A percentile compares a stretch with the other conserved stretches of the same genome.
Conservation (phyloP, 1,284 basidiomycete genomes). For the Pseudozyma thailandica region DNA sequence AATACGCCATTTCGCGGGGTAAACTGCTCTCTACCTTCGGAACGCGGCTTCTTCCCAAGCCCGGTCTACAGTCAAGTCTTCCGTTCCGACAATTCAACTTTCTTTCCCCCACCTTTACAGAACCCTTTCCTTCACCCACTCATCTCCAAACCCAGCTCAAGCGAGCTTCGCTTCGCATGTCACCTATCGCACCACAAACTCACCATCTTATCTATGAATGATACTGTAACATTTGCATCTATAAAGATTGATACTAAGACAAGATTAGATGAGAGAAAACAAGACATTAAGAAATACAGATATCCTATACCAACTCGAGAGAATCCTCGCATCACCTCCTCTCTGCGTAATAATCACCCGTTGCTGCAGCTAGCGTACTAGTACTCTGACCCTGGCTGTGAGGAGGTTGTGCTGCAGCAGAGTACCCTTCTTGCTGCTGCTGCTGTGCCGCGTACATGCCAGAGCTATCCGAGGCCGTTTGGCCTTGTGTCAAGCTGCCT, state of each 20-base stretch:
- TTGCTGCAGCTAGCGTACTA: constrained; percentile 40
- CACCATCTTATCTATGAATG: neutral
- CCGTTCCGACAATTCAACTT: too few species aligned
- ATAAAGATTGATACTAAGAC: neutral
- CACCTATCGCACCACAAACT: too few species aligned
- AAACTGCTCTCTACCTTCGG: too few species aligned
- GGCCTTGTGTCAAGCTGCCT: constrained; percentile 8
- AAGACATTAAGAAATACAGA: constrained; percentile 5
- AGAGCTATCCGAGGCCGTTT: constrained; percentile 5
- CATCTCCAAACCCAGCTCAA: too few species aligned
- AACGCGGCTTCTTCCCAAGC: too few species aligned
- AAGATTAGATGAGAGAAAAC: neutral
- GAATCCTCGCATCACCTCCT: constrained; percentile 21
- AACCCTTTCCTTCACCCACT: too few species aligned
- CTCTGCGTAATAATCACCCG: constrained; percentile 34
- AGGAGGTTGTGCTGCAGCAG: constrained; percentile 4
- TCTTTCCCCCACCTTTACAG: too few species aligned
- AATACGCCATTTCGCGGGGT: too few species aligned
- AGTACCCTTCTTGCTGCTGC: constrained; percentile 14
- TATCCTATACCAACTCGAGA: constrained; percentile 1
- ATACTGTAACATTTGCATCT: neutral
- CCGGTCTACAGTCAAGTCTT: too few species aligned
- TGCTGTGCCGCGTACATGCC: constrained; percentile 14
- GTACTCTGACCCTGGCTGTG: constrained; percentile 28
- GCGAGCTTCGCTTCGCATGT: too few species aligned